Evolutionary conservation across 371 early-diverging fungal species (phyloP).

Genomic region (Batkoa obscura): DNA sequence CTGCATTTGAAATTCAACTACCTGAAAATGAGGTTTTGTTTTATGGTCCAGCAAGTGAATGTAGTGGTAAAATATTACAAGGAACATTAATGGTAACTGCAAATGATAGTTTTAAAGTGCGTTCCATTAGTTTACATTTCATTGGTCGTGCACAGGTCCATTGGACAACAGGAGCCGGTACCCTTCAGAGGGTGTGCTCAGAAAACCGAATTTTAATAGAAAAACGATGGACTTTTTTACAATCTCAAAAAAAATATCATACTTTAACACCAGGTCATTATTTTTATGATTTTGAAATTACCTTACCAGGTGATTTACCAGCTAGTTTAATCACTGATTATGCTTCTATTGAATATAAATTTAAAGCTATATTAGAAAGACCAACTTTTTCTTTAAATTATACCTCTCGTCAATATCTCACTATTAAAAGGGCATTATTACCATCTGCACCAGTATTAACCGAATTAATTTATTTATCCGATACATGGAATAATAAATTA

Average conservation of each 20-base stretch:
- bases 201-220: constrained; percentile 5
- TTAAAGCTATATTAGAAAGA: constrained; percentile 4
- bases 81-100: not conserved
- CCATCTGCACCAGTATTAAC: constrained; percentile 1
- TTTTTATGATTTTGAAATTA: constrained; percentile 6
- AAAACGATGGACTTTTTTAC: constrained; percentile 6
- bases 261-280: constrained; percentile 1
- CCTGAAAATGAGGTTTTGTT: constrained; percentile 5
- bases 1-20: constrained; percentile 5
- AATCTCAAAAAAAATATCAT: constrained; percentile 1
- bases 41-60: constrained; percentile 2
- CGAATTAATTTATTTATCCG: not conserved
- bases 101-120: constrained; percentile 1
- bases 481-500: constrained; percentile 8
- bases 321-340: not conserved
- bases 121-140: not conserved
- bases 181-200: not conserved
- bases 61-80: constrained; percentile 1
- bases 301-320: constrained; percentile 6
- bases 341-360: constrained; percentile 4
- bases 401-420: not conserved
- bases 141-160: not conserved
- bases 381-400: constrained; percentile 8
- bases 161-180: constrained; percentile 5
- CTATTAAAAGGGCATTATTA: constrained; percentile 1